A percentile compares a stretch with the other conserved stretches of the same genome.
Conservation (phyloP, 169 alveolate species). For the Eimeria necatrix region DNA sequence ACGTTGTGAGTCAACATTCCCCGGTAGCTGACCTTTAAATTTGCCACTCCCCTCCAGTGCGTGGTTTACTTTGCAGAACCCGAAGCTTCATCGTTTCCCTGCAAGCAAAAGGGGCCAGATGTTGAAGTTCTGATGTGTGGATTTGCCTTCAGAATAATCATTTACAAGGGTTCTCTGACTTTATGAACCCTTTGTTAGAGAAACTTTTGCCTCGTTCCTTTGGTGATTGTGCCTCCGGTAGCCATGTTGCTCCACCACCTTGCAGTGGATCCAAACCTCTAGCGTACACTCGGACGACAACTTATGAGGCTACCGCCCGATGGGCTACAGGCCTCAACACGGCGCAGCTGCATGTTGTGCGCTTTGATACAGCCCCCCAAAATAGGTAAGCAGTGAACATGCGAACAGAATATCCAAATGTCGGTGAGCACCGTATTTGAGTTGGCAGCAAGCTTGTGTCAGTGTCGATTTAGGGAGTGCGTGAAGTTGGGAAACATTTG, state of each 20-base stretch:
- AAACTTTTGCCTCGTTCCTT: constrained; percentile 54
- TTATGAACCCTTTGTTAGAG: constrained; percentile 52
- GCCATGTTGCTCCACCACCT: constrained; percentile 72
- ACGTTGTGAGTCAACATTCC: constrained; percentile 39
- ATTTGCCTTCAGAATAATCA: constrained; percentile 38
- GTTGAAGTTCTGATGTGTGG: no score
- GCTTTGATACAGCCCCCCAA: constrained; percentile 42
- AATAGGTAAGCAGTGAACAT: background rate
- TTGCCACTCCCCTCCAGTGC: no score
- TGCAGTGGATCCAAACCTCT: constrained; percentile 65
- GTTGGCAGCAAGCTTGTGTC: no score
- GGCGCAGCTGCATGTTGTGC: constrained; percentile 68
- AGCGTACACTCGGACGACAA: constrained; percentile 37
- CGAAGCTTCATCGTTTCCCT: no score
- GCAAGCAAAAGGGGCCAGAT: no score
- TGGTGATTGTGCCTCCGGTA: constrained; percentile 69
- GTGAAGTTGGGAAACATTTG: no score
- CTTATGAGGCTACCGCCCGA: constrained; percentile 77
- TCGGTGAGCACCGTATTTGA: no score
- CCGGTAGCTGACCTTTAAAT: background rate
- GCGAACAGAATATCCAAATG: no score
- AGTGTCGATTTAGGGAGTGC: no score
- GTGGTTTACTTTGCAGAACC: no score
- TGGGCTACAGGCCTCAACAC: constrained; percentile 78
- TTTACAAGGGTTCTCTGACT: constrained; percentile 18